phyloP scores from a whole-genome alignment of 768 basidiomycete genomes.

The Termitomyces sp. region DNA sequence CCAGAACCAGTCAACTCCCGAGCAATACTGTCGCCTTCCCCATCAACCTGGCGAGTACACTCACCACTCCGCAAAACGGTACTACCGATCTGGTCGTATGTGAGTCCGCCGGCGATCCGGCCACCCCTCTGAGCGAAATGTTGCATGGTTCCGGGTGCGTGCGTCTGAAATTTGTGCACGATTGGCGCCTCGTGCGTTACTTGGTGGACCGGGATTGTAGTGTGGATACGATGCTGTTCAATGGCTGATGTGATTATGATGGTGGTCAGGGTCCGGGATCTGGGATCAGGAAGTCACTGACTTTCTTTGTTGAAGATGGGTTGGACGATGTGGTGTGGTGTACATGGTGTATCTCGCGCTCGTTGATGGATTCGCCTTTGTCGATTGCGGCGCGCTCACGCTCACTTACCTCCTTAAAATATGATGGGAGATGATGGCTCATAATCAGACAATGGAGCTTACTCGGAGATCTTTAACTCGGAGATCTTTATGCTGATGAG shows the following conservation, averaged over 20 bases:
- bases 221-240: slow-evolving; percentile 23
- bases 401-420: background rate
- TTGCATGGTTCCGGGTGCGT: slow-evolving; percentile 26
- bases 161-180: slow-evolving; percentile 28
- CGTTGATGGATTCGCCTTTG: slow-evolving; percentile 25
- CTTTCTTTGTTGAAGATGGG: slow-evolving; percentile 34
- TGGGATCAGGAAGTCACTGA: slow-evolving; percentile 2
- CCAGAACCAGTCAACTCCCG: background rate
- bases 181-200: slow-evolving; percentile 31
- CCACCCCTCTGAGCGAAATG: slow-evolving; percentile 17
- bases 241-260: slow-evolving; percentile 18
- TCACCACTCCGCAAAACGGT: background rate
- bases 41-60: slow-evolving; percentile 1
- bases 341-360: slow-evolving; percentile 28
- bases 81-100: background rate
- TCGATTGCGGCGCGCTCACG: slow-evolving; percentile 24
- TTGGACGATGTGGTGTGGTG: slow-evolving; percentile 32
- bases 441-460: background rate
- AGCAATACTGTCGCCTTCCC: background rate
- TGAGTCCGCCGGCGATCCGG: background rate
- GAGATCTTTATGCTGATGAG: background rate
- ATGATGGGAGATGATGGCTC: background rate
- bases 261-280: background rate
- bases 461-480: background rate
- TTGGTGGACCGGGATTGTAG: slow-evolving; percentile 29